Percentiles rank a stretch among this genome's conserved stretches.
phyloP scores from a whole-genome alignment of 192 early-diverging fungal species.

The Chytriomyces confervae region DNA sequence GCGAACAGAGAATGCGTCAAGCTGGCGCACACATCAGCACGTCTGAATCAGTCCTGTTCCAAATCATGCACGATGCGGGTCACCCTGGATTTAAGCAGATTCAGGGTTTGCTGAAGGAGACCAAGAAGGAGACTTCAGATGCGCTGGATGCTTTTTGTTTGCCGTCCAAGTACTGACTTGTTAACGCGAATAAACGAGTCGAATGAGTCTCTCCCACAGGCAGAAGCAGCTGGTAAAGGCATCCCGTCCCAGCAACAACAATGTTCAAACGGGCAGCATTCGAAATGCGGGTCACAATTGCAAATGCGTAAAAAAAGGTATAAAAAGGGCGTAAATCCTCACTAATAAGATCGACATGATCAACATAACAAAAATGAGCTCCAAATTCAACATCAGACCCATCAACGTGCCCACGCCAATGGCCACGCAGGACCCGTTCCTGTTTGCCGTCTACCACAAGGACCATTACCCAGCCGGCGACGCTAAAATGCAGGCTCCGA shows the following conservation, averaged over 20 bases:
- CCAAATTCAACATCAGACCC: conserved; percentile 3
- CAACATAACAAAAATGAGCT: neutral
- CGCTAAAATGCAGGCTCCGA: conserved; percentile 27
- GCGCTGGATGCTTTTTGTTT: conserved; percentile 43
- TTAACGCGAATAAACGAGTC: too few relatives aligned
- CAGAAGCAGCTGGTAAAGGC: too few relatives aligned
- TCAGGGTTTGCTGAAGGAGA: conserved; percentile 84
- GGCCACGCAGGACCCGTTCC: conserved; percentile 28
- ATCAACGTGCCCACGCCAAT: neutral
- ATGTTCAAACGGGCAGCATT: too few relatives aligned
- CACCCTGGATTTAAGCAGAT: conserved; percentile 82
- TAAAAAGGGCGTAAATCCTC: too few relatives aligned
- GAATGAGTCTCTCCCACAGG: too few relatives aligned
- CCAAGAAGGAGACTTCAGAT: conserved; percentile 61
- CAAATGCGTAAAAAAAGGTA: too few relatives aligned
- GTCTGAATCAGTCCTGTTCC: conserved; percentile 56
- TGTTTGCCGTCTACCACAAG: conserved; percentile 40
- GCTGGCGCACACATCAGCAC: conserved; percentile 51
- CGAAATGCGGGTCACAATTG: too few relatives aligned
- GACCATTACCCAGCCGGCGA: conserved; percentile 37
- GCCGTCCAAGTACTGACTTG: too few relatives aligned
- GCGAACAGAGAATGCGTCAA: conserved; percentile 35
- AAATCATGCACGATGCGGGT: conserved; percentile 71
- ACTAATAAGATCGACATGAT: too few relatives aligned
- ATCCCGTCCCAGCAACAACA: too few relatives aligned